Percentiles rank a stretch among this genome's conserved stretches.
phyloP scores from a whole-genome alignment of 1,284 basidiomycete genomes.

The Ceratobasidium sp. region DNA sequence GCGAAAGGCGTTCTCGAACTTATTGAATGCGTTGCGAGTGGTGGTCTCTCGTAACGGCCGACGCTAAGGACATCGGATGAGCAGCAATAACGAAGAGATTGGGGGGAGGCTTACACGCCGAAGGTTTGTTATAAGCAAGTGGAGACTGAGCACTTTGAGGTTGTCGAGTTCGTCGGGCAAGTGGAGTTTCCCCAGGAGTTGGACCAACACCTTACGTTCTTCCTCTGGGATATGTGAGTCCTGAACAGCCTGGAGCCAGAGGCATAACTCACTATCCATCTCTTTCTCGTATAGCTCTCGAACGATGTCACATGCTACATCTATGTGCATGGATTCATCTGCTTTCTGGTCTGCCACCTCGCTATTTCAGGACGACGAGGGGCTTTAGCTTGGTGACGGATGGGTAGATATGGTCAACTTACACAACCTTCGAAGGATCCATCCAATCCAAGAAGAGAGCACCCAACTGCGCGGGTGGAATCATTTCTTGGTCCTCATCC shows the following conservation, averaged over 20 bases:
- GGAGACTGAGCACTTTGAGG: slow-evolving; percentile 65
- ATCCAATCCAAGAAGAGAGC: slow-evolving; percentile 93
- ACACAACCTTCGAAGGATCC: slow-evolving; percentile 83
- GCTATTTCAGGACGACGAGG: no score
- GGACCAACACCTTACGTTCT: slow-evolving; percentile 79
- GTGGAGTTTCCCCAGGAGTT: slow-evolving; percentile 79
- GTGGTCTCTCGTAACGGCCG: slow-evolving; percentile 73
- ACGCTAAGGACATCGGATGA: slow-evolving; percentile 56
- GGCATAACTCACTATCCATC: slow-evolving; percentile 52
- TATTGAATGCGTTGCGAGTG: slow-evolving; percentile 71
- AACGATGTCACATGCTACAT: slow-evolving; percentile 78
- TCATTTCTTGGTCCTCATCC: slow-evolving; percentile 80
- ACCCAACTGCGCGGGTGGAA: slow-evolving; percentile 80
- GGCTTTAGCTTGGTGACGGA: no score
- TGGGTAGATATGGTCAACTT: slow-evolving; percentile 53
- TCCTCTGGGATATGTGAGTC: slow-evolving; percentile 61
- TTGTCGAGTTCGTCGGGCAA: slow-evolving; percentile 72
- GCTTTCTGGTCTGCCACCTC: slow-evolving; percentile 51
- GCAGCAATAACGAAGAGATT: slow-evolving; percentile 3
- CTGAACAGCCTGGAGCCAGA: neutral
- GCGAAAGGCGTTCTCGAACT: slow-evolving; percentile 66
- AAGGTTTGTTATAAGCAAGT: slow-evolving; percentile 65
- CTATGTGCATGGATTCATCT: slow-evolving; percentile 72
- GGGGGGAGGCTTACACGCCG: slow-evolving; percentile 58
- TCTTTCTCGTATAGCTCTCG: slow-evolving; percentile 62